phyloP scores from a whole-genome alignment of 371 early-diverging fungal genomes.

The Mortierella sp. region DNA sequence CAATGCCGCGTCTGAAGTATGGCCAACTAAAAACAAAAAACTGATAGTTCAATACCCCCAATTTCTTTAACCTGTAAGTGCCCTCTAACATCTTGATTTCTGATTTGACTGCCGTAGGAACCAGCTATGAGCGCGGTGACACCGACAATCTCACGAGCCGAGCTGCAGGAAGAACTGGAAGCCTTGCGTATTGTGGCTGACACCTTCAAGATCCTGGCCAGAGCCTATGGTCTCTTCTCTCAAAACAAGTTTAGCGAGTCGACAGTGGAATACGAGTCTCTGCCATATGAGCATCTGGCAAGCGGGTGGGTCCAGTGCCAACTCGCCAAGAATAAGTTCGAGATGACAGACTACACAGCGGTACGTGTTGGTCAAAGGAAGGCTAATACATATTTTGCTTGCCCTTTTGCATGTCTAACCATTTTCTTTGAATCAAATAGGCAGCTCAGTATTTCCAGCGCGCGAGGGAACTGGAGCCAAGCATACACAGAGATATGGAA shows the following conservation, averaged over 20 bases:
- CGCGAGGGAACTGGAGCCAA: conserved; percentile 72
- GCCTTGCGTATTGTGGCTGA: conserved; percentile 40
- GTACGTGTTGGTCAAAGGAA: conserved; percentile 33
- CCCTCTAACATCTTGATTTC: neutral
- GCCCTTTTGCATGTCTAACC: neutral
- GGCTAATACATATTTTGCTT: neutral
- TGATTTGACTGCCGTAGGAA: conserved; percentile 17
- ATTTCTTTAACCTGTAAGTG: too few relatives aligned
- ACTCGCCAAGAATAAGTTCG: conserved; percentile 72
- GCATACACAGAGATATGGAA: conserved; percentile 79
- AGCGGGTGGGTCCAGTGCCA: conserved; percentile 72
- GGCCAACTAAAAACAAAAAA: neutral
- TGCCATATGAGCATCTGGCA: conserved; percentile 63
- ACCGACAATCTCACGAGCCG: conserved; percentile 19
- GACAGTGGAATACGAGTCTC: conserved; percentile 57
- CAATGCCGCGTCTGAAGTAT: neutral
- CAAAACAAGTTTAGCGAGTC: conserved; percentile 63
- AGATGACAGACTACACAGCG: conserved; percentile 67
- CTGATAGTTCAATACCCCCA: neutral
- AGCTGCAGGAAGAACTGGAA: conserved; percentile 23
- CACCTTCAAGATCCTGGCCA: conserved; percentile 51
- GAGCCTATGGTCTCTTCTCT: conserved; percentile 56
- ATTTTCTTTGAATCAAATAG: conserved; percentile 25
- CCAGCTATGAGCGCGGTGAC: neutral
- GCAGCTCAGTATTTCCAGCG: conserved; percentile 63